Percentiles rank a stretch among this genome's conserved stretches.
phyloP scores from a whole-genome alignment of 176 grass and related monocot species.

The Carex parvula region DNA sequence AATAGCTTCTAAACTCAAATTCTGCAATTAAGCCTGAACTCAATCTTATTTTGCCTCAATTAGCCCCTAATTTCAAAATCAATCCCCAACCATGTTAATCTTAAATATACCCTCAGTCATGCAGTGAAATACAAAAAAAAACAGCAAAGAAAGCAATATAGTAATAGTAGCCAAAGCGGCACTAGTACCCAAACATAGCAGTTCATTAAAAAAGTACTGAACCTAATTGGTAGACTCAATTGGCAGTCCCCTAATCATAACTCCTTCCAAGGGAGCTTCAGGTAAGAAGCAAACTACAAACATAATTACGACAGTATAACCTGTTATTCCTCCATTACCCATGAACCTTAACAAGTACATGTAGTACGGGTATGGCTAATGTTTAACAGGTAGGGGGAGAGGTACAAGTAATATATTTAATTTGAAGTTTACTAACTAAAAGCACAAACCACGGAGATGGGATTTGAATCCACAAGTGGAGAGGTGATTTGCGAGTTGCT shows the following conservation, averaged over 20 bases:
- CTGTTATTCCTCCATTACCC: not conserved
- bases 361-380: not conserved
- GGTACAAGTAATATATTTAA: no score
- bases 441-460: slow-evolving; percentile 40
- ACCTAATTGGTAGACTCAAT: not conserved
- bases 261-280: not conserved
- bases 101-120: not conserved
- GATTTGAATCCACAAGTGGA: slow-evolving; percentile 86
- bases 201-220: not conserved
- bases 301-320: not conserved
- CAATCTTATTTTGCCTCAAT: not conserved
- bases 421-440: not conserved
- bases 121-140: not conserved
- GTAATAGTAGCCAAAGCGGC: not conserved
- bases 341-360: not conserved
- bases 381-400: not conserved
- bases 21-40: not conserved
- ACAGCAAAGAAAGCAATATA: not conserved
- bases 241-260: not conserved
- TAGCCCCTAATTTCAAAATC: not conserved
- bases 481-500: slow-evolving; percentile 71
- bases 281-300: not conserved
- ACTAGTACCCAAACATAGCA: not conserved
- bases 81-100: not conserved
- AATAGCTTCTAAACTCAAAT: not conserved